Percentiles rank a stretch among this genome's conserved stretches.
Conservation (phyloP, 1,284 basidiomycete genomes). For the Leccinum pachyderme region DNA sequence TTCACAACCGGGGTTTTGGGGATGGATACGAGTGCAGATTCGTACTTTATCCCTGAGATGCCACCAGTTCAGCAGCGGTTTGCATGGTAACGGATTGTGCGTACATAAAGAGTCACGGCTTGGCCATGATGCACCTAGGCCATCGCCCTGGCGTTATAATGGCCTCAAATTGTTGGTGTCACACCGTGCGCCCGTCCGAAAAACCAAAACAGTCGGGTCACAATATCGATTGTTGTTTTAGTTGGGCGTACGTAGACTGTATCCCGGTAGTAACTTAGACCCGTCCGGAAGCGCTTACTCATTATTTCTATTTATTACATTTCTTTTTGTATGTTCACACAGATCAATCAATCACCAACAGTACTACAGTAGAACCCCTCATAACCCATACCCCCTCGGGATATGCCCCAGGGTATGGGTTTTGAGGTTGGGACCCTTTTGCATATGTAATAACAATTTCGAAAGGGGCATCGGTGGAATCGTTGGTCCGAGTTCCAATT, state of each 20-base stretch:
- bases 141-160: background rate
- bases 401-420: too few relatives aligned
- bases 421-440: too few relatives aligned
- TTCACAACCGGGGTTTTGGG: constrained; percentile 21
- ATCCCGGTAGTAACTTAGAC: background rate
- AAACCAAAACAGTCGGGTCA: background rate
- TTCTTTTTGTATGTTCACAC: background rate
- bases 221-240: background rate
- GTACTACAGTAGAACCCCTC: too few relatives aligned
- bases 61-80: background rate
- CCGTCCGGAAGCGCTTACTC: background rate
- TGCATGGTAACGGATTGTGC: background rate
- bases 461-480: background rate
- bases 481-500: background rate
- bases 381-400: too few relatives aligned
- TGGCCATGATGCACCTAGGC: background rate
- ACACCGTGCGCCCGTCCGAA: background rate
- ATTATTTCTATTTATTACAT: background rate
- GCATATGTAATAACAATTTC: too few relatives aligned
- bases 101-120: background rate
- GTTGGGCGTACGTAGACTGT: background rate
- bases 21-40: constrained; percentile 17
- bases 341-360: background rate
- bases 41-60: constrained; percentile 11
- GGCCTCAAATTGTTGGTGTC: background rate